Evolutionary conservation across 1,284 basidiomycete genomes (phyloP).

Genomic region (Melampsora americana): DNA sequence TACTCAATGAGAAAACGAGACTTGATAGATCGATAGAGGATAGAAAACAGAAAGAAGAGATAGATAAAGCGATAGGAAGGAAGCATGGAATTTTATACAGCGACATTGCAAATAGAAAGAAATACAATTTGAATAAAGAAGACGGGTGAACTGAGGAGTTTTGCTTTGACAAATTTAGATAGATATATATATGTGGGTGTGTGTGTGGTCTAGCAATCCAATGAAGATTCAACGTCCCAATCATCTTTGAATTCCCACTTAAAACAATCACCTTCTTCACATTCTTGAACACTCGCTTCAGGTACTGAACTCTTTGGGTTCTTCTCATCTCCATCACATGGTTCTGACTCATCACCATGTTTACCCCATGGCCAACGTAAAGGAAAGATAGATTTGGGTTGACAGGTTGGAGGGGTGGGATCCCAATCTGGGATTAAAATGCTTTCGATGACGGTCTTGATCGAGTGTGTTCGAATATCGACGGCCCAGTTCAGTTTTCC

Average conservation of each 20-base stretch:
- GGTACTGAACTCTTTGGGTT: slow-evolving; percentile 20
- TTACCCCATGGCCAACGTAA: slow-evolving; percentile 40
- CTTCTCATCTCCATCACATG: slow-evolving; percentile 20
- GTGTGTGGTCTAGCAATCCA: not conserved
- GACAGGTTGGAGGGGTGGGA: not conserved
- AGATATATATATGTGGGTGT: too few relatives aligned
- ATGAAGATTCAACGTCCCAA: slow-evolving; percentile 24
- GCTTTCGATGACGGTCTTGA: slow-evolving; percentile 41
- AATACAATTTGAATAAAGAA: too few relatives aligned
- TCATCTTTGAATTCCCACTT: slow-evolving; percentile 37
- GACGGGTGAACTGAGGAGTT: too few relatives aligned
- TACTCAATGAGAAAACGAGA: too few relatives aligned
- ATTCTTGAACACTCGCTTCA: slow-evolving; percentile 15
- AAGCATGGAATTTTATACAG: too few relatives aligned
- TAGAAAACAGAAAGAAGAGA: too few relatives aligned
- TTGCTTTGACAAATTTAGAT: too few relatives aligned
- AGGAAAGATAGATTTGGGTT: not conserved
- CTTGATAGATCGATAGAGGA: too few relatives aligned
- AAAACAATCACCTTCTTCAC: slow-evolving; percentile 32
- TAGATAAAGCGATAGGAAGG: too few relatives aligned
- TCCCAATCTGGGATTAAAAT: slow-evolving; percentile 36
- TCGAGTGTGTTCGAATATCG: slow-evolving; percentile 42
- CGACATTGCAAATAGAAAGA: too few relatives aligned
- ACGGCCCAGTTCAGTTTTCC: slow-evolving; percentile 41
- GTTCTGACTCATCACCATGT: slow-evolving; percentile 1